Base-by-base conservation (phyloP, 2,329 filamentous ascomycete genomes). In the Exophiala mesophila region DNA sequence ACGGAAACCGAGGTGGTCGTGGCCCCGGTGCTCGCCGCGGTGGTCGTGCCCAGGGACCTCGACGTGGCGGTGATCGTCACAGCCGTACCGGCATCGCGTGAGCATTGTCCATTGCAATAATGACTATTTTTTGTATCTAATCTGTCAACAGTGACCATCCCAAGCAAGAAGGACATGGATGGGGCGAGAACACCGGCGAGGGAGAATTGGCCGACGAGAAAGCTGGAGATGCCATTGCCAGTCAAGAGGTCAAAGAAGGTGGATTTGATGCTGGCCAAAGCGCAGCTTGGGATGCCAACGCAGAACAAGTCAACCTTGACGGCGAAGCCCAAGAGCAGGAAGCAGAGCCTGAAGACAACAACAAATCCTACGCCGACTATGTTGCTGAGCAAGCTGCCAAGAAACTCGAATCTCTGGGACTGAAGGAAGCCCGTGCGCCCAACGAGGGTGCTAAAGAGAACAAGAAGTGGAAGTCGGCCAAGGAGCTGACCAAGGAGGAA, bases 131-230 rank as follows among this genome's bases (percentile, higher is more conserved):
- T n/a, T n/a, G n/a, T 35, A 34, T 58, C 58, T 55, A 62, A 59
- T 44, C 2, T 34, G 8, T 16, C 9, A 18, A 39, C 41, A 70
- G 68, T 49, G 62, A 65, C 49, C 65, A 68, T 50, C 59, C 59
- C 47, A 71, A 70, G 63, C 66, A 70, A 59, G 53, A 84, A 64
- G 85, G 81, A 62, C 85, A 90, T 68, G 85, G 86, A 59, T 97
- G 90, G 88, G 92, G 90, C 59, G 82, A 79, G 62, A 76, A 77
- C 57, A 84, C 87, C 63, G 92, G 88, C 60, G 73, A 82, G 51
- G 84, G 84, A 62, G 88, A 94, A 72, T 81, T 85, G 71, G 85
- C 85, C 63, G 92, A 97, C 60, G 92, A 97, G 77, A 80, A 87
- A 70, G 88, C 84, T 57, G 92, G 85, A 58, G 88, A 94, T 67